These are phyloP conservation scores for Exsudoporus floridanus DNA, from an alignment of 1,284 basidiomycete species.

Conservation along the genomic window DNA sequence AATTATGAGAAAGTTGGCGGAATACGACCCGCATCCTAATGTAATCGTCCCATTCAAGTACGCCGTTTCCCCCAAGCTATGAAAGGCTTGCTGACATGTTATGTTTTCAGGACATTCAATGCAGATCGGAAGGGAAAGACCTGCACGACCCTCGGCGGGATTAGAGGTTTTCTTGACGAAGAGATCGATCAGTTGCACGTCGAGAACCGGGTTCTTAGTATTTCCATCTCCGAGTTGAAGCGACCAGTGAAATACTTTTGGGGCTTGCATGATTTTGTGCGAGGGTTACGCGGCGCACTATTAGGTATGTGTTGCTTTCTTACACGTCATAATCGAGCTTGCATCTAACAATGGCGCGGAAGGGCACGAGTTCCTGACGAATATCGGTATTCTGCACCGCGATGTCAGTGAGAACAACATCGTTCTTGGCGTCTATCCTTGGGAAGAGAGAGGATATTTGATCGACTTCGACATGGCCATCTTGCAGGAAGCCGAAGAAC, in stretches of 20 bases:
- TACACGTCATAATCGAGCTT: too few species aligned
- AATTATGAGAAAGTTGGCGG: neutral
- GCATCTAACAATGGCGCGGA: neutral
- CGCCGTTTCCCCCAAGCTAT: too few species aligned
- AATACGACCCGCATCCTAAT: neutral
- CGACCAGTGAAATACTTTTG: constrained; percentile 15
- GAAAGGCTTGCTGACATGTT: too few species aligned
- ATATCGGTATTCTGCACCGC: constrained; percentile 11
- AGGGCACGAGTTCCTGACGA: constrained; percentile 19
- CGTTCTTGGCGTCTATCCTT: constrained; percentile 10
- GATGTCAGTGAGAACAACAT: constrained; percentile 23
- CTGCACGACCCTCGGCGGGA: neutral
- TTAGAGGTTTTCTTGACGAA: neutral
- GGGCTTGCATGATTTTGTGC: constrained; percentile 17
- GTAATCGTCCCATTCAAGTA: constrained; percentile 1
- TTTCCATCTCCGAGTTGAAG: constrained; percentile 5
- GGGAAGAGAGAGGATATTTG: constrained; percentile 15
- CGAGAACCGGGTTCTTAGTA: neutral
- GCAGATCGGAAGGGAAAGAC: neutral
- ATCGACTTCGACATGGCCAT: constrained; percentile 20
- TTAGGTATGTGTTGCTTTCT: too few species aligned
- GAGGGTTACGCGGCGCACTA: constrained; percentile 12
- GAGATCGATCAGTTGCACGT: neutral
- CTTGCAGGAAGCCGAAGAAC: neutral
- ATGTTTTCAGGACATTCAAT: neutral